phyloP scores from a whole-genome alignment of 2,329 filamentous ascomycete genomes.

The Tolypocladium amazonense region DNA sequence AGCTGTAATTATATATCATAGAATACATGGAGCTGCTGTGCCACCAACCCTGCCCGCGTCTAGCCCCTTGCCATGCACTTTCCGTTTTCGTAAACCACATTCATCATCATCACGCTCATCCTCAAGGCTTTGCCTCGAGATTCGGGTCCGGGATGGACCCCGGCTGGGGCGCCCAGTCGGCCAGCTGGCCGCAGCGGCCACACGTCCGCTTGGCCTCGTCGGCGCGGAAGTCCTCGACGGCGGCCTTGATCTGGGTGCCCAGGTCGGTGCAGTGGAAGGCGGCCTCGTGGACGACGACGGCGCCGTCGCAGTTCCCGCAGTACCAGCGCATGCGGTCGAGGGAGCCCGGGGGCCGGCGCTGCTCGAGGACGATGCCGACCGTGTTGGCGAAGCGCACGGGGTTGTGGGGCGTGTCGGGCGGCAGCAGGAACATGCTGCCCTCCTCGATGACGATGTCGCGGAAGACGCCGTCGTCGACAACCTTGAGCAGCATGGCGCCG shows the following conservation, averaged over 20 bases:
- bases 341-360: constrained; percentile 58
- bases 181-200: constrained; percentile 63
- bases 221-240: constrained; percentile 70
- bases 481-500: constrained; percentile 87
- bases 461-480: constrained; percentile 65
- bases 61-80: neutral
- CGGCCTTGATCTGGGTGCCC: constrained; percentile 88
- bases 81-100: neutral
- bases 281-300: constrained; percentile 66
- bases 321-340: constrained; percentile 87
- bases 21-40: neutral
- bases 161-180: constrained; percentile 55
- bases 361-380: constrained; percentile 88
- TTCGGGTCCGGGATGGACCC: constrained; percentile 52
- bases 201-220: constrained; percentile 63
- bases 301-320: constrained; percentile 55
- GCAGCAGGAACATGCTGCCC: constrained; percentile 88
- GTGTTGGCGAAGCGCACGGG: constrained; percentile 88
- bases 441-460: constrained; percentile 82
- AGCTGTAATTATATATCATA: neutral
- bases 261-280: constrained; percentile 82
- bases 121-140: constrained; percentile 14
- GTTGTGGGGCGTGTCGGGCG: constrained; percentile 92
- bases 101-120: neutral
- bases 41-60: neutral